Conservation (phyloP, 768 basidiomycete species). For the Melanogaster broomeanus region DNA sequence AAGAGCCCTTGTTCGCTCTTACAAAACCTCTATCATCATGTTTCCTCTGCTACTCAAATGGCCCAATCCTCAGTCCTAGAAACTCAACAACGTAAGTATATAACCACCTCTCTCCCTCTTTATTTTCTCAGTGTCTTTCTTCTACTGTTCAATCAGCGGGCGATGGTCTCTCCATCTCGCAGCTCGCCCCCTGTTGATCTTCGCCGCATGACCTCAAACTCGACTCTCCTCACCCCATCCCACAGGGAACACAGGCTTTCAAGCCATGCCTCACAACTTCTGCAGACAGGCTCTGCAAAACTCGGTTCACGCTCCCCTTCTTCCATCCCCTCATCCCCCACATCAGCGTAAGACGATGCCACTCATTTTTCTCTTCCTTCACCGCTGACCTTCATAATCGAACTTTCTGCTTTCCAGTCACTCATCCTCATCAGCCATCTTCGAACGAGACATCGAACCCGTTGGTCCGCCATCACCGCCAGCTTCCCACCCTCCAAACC, state of each 20-base stretch:
- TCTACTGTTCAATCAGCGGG: conserved; percentile 12
- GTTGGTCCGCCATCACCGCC: conserved; percentile 36
- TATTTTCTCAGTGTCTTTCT: not conserved
- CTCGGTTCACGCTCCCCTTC: conserved; percentile 66
- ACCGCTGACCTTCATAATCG: conserved; percentile 7
- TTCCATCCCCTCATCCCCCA: conserved; percentile 80
- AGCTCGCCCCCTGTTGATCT: conserved; percentile 45
- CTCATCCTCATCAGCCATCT: conserved; percentile 87
- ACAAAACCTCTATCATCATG: conserved; percentile 13
- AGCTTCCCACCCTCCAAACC: conserved; percentile 49
- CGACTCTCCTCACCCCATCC: conserved; percentile 42
- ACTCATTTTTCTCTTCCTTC: conserved; percentile 2
- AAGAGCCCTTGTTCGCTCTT: not conserved
- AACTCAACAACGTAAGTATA: conserved; percentile 18
- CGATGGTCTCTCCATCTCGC: conserved; percentile 16
- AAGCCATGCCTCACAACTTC: conserved; percentile 48
- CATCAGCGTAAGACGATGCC: conserved; percentile 61
- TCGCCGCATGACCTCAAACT: conserved; percentile 56
- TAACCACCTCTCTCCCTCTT: not conserved
- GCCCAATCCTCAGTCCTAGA: conserved; percentile 15
- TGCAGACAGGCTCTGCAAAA: conserved; percentile 42
- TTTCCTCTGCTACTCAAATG: conserved; percentile 15
- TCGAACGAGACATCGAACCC: conserved; percentile 89
- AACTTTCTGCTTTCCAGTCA: conserved; percentile 34
- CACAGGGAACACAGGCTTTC: conserved; percentile 41